Conservation (phyloP, 2,329 filamentous ascomycete genomes). For the Polychaeton citri region DNA sequence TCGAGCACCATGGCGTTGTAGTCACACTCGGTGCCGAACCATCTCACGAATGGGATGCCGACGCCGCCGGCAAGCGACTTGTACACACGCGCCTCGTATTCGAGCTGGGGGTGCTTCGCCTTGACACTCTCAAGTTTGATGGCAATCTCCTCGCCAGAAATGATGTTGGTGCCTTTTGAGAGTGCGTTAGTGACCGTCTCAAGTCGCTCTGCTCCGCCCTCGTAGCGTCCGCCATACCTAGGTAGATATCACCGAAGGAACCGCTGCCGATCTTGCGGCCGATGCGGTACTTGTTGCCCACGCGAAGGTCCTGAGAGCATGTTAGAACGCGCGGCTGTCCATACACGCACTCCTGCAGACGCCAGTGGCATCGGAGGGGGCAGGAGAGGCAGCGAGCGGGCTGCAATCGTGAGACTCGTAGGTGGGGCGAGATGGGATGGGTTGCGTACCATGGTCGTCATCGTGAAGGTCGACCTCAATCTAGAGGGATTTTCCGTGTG, state of each 20-base stretch:
- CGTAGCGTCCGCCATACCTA: conserved; percentile 39
- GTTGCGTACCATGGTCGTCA: conserved; percentile 49
- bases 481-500: conserved; percentile 10
- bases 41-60: conserved; percentile 95
- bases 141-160: conserved; percentile 97
- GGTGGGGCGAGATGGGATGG: conserved; percentile 18
- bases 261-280: conserved; percentile 98
- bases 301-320: conserved; percentile 69
- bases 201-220: neutral
- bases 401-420: too few species aligned
- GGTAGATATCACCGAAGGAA: conserved; percentile 96
- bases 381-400: conserved; percentile 18
- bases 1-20: conserved; percentile 99
- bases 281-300: conserved; percentile 99
- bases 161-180: conserved; percentile 81
- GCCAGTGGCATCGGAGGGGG: neutral
- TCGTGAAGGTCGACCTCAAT: conserved; percentile 24
- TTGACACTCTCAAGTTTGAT: conserved; percentile 99
- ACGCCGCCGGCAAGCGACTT: conserved; percentile 85
- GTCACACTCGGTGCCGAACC: conserved; percentile 98
- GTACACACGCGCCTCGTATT: conserved; percentile 95
- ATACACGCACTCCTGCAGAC: conserved; percentile 24
- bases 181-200: neutral
- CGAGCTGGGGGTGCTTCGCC: conserved; percentile 96
- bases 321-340: too few species aligned